Evolutionary conservation across 23 red algal genomes (phyloP).

Genomic region (Agarophyton chilense): DNA sequence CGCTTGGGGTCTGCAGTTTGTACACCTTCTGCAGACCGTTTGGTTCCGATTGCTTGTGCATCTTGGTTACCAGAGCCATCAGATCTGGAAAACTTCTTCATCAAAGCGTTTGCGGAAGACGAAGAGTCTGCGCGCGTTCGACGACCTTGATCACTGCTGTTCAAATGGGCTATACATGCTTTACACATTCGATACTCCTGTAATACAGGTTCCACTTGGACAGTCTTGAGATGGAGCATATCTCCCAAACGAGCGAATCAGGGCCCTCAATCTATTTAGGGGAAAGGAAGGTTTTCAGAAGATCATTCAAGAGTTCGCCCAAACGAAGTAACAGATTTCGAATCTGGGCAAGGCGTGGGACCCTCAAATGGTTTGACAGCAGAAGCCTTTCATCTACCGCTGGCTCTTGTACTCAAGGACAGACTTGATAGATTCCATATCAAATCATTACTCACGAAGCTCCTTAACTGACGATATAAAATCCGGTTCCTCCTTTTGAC

Average conservation of each 20-base stretch:
- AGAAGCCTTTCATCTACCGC: no score
- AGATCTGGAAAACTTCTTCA: background rate
- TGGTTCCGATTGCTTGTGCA: background rate
- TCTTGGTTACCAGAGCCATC: background rate
- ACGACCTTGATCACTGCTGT: background rate
- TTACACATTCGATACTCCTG: constrained; percentile 51
- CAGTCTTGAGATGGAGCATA: no score
- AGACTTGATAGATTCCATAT: background rate
- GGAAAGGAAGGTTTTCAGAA: no score
- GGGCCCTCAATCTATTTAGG: no score
- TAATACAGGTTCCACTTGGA: constrained; percentile 85
- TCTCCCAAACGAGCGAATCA: no score
- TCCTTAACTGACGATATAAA: background rate
- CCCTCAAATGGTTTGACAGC: background rate
- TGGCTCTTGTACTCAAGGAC: no score
- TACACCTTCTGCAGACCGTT: background rate
- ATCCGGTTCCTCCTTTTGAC: background rate
- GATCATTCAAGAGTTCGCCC: constrained; percentile 59
- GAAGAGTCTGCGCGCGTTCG: background rate
- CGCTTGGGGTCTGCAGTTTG: background rate
- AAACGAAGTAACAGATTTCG: constrained; percentile 4
- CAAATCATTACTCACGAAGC: constrained; percentile 14
- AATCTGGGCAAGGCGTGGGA: background rate
- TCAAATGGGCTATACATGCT: background rate
- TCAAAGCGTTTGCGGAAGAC: background rate